phyloP scores from a whole-genome alignment of 768 basidiomycete genomes.

The Naganishia vaughanmartiniae region DNA sequence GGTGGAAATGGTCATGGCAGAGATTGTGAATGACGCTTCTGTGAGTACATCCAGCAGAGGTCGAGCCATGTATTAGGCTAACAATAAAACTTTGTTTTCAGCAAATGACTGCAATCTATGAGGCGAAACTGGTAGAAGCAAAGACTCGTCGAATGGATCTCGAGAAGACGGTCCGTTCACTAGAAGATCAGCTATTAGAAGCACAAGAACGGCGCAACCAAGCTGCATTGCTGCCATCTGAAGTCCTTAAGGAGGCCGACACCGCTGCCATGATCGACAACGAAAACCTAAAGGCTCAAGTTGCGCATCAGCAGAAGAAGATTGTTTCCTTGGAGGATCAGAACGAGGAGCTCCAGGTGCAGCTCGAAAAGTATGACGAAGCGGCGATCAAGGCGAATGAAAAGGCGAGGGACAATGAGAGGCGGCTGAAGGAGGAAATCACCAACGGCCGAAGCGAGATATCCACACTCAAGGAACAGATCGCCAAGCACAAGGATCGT shows the following conservation, averaged over 20 bases:
- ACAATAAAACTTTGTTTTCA: neutral
- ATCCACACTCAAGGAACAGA: constrained; percentile 46
- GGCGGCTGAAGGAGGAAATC: constrained; percentile 68
- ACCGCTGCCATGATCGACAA: constrained; percentile 92
- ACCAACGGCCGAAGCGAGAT: constrained; percentile 57
- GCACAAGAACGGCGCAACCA: constrained; percentile 34
- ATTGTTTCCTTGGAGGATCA: constrained; percentile 74
- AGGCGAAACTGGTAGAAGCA: constrained; percentile 59
- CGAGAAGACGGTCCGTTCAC: constrained; percentile 40
- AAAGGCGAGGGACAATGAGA: constrained; percentile 71
- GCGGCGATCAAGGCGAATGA: constrained; percentile 62
- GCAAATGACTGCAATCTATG: constrained; percentile 55
- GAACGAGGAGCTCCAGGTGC: constrained; percentile 66
- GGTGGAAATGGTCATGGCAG: constrained; percentile 22
- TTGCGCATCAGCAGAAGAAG: constrained; percentile 79
- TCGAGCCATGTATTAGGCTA: neutral
- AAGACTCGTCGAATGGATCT: constrained; percentile 36
- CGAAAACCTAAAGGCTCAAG: constrained; percentile 82
- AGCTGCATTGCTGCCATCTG: constrained; percentile 20
- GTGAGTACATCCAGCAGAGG: neutral
- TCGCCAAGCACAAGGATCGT: constrained; percentile 58
- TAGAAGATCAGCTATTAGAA: constrained; percentile 42
- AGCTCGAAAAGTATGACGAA: constrained; percentile 63
- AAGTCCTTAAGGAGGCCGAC: constrained; percentile 51
- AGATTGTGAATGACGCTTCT: constrained; percentile 18